Evolutionary conservation across 2,329 filamentous ascomycete species (phyloP).

Genomic region (Neurospora sp.): DNA sequence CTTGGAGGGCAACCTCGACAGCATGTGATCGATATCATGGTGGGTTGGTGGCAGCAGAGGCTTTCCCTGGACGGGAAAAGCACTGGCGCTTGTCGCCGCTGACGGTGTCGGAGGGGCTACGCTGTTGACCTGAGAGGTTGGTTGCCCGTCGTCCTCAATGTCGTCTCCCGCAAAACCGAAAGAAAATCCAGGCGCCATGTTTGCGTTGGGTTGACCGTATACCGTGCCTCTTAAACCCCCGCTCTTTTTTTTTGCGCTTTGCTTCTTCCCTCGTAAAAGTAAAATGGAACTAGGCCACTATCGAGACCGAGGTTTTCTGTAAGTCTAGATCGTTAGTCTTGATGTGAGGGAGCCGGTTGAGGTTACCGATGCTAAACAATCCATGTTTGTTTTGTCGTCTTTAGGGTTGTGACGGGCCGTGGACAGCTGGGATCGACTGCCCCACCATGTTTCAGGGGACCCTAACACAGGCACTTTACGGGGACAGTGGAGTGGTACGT

Average conservation of each 20-base stretch:
- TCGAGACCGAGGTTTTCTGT: background rate
- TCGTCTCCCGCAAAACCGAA: slow-evolving; percentile 56
- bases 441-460: background rate
- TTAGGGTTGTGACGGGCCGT: background rate
- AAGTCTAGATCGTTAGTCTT: background rate
- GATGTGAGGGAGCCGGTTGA: background rate
- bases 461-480: background rate
- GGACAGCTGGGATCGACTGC: background rate
- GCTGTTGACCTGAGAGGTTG: slow-evolving; percentile 6
- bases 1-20: slow-evolving; percentile 59
- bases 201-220: background rate
- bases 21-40: slow-evolving; percentile 40
- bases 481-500: background rate
- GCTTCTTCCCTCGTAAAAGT: background rate
- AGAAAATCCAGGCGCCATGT: slow-evolving; percentile 31
- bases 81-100: slow-evolving; percentile 28
- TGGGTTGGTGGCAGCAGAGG: slow-evolving; percentile 44
- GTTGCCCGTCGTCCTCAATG: slow-evolving; percentile 42
- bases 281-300: background rate
- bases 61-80: slow-evolving; percentile 53
- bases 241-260: background rate
- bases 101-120: slow-evolving; percentile 14
- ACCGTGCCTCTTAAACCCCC: background rate
- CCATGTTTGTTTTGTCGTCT: background rate
- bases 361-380: background rate